Evolutionary conservation across 768 basidiomycete genomes (phyloP).

Genomic region (Sarcodon aspratus): DNA sequence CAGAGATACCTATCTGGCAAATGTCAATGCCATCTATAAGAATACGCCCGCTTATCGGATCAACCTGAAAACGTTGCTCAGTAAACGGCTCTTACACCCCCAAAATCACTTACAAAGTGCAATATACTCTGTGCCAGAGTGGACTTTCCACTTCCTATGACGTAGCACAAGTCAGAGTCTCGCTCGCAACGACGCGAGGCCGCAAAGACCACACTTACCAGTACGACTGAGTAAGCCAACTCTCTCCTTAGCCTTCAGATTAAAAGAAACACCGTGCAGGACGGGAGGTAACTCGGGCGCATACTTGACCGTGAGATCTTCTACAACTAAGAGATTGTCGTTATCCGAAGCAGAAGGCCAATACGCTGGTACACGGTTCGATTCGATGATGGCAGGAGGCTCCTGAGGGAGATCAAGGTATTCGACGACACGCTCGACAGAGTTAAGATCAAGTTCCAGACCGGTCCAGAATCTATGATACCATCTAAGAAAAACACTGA

Average conservation of each 20-base stretch:
- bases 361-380: conserved; percentile 73
- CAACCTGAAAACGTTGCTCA: conserved; percentile 31
- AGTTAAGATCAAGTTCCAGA: conserved; percentile 68
- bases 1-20: conserved; percentile 73
- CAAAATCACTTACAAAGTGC: conserved; percentile 47
- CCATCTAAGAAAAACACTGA: conserved; percentile 26
- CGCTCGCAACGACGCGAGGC: neutral
- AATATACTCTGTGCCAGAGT: conserved; percentile 82
- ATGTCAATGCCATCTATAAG: conserved; percentile 85
- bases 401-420: conserved; percentile 87
- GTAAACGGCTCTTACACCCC: neutral
- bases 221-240: conserved; percentile 77
- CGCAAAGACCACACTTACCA: conserved; percentile 20
- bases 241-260: conserved; percentile 58
- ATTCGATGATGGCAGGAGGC: conserved; percentile 65
- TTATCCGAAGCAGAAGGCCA: conserved; percentile 66
- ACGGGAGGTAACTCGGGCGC: conserved; percentile 78
- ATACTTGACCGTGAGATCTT: conserved; percentile 74
- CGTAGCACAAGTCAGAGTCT: neutral
- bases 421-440: conserved; percentile 86
- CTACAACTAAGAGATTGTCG: conserved; percentile 49
- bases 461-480: conserved; percentile 38
- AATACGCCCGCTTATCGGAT: conserved; percentile 67
- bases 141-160: conserved; percentile 62
- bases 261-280: conserved; percentile 65